phyloP scores from a whole-genome alignment of 768 basidiomycete species.

The Cystofilobasidium bisporidii region DNA sequence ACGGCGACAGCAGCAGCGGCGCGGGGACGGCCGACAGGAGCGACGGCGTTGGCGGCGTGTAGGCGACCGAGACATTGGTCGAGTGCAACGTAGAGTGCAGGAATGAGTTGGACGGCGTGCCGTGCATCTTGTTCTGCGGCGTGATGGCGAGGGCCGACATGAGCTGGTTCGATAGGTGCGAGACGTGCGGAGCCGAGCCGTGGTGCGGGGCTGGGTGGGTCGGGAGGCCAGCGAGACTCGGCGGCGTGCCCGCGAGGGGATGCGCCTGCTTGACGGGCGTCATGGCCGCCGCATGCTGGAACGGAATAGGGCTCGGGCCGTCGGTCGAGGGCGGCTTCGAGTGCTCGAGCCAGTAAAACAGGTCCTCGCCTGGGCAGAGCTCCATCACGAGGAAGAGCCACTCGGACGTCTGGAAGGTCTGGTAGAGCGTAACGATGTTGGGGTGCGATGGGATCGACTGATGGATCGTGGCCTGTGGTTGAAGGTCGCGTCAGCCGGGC shows the following conservation, averaged over 20 bases:
- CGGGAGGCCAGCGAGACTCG: not conserved
- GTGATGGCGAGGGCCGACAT: constrained; percentile 36
- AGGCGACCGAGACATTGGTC: constrained; percentile 12
- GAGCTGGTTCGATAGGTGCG: constrained; percentile 35
- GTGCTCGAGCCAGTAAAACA: constrained; percentile 98
- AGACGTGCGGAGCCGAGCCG: constrained; percentile 25
- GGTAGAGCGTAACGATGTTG: constrained; percentile 86
- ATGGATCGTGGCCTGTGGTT: constrained; percentile 89
- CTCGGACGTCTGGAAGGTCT: constrained; percentile 79
- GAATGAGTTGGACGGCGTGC: constrained; percentile 31
- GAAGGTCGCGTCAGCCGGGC: too few relatives aligned
- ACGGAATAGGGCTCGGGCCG: constrained; percentile 28
- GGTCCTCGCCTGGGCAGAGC: constrained; percentile 90
- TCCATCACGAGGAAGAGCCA: constrained; percentile 89
- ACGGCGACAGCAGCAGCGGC: constrained; percentile 64
- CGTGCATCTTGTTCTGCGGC: constrained; percentile 29
- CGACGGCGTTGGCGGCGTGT: constrained; percentile 84
- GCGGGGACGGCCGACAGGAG: constrained; percentile 72
- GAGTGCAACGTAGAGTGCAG: constrained; percentile 31
- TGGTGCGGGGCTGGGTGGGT: constrained; percentile 10
- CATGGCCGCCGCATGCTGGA: constrained; percentile 31
- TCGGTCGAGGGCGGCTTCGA: constrained; percentile 50
- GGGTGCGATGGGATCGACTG: constrained; percentile 80
- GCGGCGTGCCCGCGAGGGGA: not conserved
- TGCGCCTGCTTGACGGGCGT: constrained; percentile 27